Conservation (phyloP, 495 filamentous ascomycete genomes). For the Pyronema omphalodes region DNA sequence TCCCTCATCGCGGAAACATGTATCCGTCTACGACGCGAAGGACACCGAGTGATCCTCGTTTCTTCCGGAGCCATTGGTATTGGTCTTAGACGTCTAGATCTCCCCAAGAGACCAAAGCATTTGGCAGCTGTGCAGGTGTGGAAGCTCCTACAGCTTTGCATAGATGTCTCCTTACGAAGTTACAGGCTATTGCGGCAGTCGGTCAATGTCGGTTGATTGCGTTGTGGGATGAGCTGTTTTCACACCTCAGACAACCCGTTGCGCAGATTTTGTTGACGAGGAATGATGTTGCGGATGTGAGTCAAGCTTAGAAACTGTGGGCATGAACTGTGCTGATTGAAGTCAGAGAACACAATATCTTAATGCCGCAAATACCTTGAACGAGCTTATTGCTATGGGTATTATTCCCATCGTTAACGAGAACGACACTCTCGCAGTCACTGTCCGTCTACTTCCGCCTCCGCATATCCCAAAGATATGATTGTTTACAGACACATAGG, state of each 20-base stretch:
- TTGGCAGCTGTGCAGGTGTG: constrained; percentile 63
- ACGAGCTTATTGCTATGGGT: constrained; percentile 79
- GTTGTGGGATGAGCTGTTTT: constrained; percentile 85
- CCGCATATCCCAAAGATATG: not conserved
- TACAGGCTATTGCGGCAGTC: constrained; percentile 80
- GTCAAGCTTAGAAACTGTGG: constrained; percentile 9
- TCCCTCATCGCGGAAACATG: constrained; percentile 85
- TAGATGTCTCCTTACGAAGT: not conserved
- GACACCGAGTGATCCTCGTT: constrained; percentile 83
- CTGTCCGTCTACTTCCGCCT: constrained; percentile 29
- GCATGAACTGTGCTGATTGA: not conserved
- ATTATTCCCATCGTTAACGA: constrained; percentile 98
- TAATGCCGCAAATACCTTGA: constrained; percentile 87
- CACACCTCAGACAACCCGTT: constrained; percentile 69
- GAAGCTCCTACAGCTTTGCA: not conserved
- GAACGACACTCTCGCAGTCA: constrained; percentile 90
- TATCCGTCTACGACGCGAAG: constrained; percentile 66
- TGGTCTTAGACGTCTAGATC: constrained; percentile 71
- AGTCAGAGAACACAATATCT: constrained; percentile 71
- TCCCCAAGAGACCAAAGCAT: constrained; percentile 74
- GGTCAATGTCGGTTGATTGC: constrained; percentile 92
- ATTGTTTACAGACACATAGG: constrained; percentile 27
- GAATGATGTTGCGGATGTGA: constrained; percentile 88
- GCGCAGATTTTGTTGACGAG: constrained; percentile 90
- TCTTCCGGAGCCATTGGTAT: constrained; percentile 95